Percentiles rank a stretch among this genome's conserved stretches.
These are phyloP conservation scores for Brassica juncea DNA, from an alignment of 345 rosid species.

Conservation along the genomic window DNA sequence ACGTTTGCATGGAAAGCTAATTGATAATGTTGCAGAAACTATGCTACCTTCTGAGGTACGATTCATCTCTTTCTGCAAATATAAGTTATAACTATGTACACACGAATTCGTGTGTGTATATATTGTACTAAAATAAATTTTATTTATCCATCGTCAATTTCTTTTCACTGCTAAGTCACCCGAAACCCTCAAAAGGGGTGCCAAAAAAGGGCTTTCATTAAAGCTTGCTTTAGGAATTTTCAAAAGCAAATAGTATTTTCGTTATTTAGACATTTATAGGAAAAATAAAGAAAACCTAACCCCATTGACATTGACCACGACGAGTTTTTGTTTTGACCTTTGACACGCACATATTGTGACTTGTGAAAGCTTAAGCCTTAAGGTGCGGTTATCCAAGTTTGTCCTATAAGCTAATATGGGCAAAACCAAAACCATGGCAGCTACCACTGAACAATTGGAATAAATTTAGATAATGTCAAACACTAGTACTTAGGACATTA, in stretches of 20 bases:
- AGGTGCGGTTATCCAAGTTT: conserved; percentile 41
- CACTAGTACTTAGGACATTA: conserved; percentile 13
- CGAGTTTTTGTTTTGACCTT: conserved; percentile 38
- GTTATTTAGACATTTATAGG: conserved; percentile 33
- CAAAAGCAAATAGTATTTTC: conserved; percentile 38
- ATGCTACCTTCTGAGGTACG: conserved; percentile 78
- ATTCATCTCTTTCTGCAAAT: conserved; percentile 32
- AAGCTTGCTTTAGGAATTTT: conserved; percentile 41
- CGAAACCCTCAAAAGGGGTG: conserved; percentile 40
- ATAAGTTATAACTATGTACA: conserved; percentile 24
- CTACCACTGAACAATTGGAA: conserved; percentile 14
- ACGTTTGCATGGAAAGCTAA: conserved; percentile 82
- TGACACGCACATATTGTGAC: conserved; percentile 29
- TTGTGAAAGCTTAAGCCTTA: conserved; percentile 39
- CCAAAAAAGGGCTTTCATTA: conserved; percentile 44
- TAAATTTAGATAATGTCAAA: conserved; percentile 21
- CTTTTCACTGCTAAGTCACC: conserved; percentile 28
- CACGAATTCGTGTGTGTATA: background rate
- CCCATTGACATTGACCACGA: conserved; percentile 41
- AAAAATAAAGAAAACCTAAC: conserved; percentile 34
- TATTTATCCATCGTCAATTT: conserved; percentile 31
- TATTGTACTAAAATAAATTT: background rate
- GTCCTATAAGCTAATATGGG: conserved; percentile 11
- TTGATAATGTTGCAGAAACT: conserved; percentile 57
- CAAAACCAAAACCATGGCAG: conserved; percentile 24